Conservation (phyloP, 2,329 filamentous ascomycete species). For the Trichophyton simii region DNA sequence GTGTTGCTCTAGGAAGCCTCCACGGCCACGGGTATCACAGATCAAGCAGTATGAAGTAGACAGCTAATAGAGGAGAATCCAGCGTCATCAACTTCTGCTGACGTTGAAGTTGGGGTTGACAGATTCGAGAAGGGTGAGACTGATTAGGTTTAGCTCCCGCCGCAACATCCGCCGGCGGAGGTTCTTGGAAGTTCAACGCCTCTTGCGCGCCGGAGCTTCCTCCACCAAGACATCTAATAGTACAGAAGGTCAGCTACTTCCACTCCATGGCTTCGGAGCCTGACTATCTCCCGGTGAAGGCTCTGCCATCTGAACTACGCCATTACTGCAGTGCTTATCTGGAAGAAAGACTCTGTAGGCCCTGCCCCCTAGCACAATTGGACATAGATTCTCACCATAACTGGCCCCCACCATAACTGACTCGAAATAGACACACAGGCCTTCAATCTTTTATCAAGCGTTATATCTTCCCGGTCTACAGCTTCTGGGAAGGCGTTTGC, state of each 20-base stretch:
- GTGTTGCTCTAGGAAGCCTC: no score
- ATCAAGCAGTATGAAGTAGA: not conserved
- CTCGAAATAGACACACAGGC: slow-evolving; percentile 41
- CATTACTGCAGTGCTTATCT: slow-evolving; percentile 59
- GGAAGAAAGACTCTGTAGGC: slow-evolving; percentile 58
- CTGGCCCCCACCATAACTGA: not conserved
- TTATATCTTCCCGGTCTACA: slow-evolving; percentile 22
- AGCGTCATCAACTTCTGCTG: not conserved
- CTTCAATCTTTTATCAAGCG: slow-evolving; percentile 48
- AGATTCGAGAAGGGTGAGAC: not conserved
- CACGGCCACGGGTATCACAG: no score
- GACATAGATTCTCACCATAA: slow-evolving; percentile 2
- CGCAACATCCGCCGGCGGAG: not conserved
- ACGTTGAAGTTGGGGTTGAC: not conserved
- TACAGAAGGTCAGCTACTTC: not conserved
- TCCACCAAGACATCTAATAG: not conserved
- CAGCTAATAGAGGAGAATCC: not conserved
- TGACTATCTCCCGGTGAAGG: slow-evolving; percentile 42
- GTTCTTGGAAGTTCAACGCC: not conserved
- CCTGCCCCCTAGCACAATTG: slow-evolving; percentile 2
- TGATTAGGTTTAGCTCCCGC: not conserved
- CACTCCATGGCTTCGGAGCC: not conserved
- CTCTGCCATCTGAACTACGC: slow-evolving; percentile 51
- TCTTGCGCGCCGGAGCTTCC: not conserved
- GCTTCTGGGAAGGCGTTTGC: slow-evolving; percentile 43